These are phyloP conservation scores for Fusarium sambucinum DNA, from an alignment of 2,329 filamentous ascomycete genomes.

Conservation along the genomic window DNA sequence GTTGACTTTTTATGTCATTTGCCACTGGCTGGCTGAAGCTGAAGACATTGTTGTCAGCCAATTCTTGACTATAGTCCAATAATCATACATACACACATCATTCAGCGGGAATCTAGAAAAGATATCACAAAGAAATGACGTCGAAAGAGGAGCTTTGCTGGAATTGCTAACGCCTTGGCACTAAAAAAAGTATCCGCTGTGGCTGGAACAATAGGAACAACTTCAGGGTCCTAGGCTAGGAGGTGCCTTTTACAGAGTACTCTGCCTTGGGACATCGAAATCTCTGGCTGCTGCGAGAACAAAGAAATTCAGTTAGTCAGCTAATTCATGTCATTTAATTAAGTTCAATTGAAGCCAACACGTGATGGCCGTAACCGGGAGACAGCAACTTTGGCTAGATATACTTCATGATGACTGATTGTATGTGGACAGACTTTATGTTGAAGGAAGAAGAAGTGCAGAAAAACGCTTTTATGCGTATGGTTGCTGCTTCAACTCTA, in stretches of 20 bases:
- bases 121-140: constrained; percentile 14
- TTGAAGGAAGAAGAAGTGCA: too few species aligned
- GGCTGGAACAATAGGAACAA: constrained; percentile 19
- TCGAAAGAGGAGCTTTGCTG: constrained; percentile 14
- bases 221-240: neutral
- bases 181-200: constrained; percentile 9
- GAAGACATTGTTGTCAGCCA: neutral
- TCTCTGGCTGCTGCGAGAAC: neutral
- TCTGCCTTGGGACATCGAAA: neutral
- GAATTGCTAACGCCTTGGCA: constrained; percentile 8
- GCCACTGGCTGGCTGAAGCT: neutral
- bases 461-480: too few species aligned
- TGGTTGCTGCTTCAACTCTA: too few species aligned
- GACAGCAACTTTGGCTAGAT: neutral
- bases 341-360: neutral
- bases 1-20: neutral
- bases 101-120: neutral
- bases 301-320: neutral
- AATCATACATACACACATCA: neutral
- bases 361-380: neutral
- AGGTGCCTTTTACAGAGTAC: too few species aligned
- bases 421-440: too few species aligned
- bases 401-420: neutral
- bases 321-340: neutral
- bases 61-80: neutral